phyloP scores from a whole-genome alignment of 805 yeast genomes.

The Yarrowia sp. region DNA sequence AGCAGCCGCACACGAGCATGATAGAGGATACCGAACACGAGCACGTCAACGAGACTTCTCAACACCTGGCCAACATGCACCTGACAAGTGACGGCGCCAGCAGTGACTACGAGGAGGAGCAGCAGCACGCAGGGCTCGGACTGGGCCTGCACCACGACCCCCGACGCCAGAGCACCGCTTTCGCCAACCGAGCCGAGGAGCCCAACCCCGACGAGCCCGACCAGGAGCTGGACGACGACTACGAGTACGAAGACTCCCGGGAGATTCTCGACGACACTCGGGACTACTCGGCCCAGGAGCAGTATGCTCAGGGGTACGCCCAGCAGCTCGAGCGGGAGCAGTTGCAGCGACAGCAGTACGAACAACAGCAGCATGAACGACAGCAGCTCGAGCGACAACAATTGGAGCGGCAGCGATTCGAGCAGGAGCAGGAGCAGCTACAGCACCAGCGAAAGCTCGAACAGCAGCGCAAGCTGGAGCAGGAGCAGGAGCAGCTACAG shows the following conservation, averaged over 20 bases:
- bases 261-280: conserved; percentile 5
- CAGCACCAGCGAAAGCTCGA: conserved; percentile 28
- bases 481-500: conserved; percentile 16
- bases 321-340: conserved; percentile 39
- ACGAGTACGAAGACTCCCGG: conserved; percentile 32
- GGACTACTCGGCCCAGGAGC: conserved; percentile 16
- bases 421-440: conserved; percentile 20
- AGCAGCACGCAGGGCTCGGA: conserved; percentile 1
- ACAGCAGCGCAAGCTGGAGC: conserved; percentile 12
- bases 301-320: conserved; percentile 39
- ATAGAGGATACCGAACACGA: not conserved
- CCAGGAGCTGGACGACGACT: conserved; percentile 35
- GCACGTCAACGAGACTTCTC: conserved; percentile 11
- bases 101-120: conserved; percentile 34
- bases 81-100: conserved; percentile 13
- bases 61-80: conserved; percentile 19
- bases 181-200: conserved; percentile 24
- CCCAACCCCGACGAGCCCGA: conserved; percentile 36
- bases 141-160: conserved; percentile 20
- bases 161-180: conserved; percentile 22
- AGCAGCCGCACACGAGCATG: conserved; percentile 37
- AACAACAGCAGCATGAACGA: conserved; percentile 15
- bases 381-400: too few relatives aligned
- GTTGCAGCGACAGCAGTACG: conserved; percentile 8
- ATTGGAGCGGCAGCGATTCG: conserved; percentile 6